phyloP scores from a whole-genome alignment of 805 yeast genomes.

The Cyberlindnera euphorbiiphila region DNA sequence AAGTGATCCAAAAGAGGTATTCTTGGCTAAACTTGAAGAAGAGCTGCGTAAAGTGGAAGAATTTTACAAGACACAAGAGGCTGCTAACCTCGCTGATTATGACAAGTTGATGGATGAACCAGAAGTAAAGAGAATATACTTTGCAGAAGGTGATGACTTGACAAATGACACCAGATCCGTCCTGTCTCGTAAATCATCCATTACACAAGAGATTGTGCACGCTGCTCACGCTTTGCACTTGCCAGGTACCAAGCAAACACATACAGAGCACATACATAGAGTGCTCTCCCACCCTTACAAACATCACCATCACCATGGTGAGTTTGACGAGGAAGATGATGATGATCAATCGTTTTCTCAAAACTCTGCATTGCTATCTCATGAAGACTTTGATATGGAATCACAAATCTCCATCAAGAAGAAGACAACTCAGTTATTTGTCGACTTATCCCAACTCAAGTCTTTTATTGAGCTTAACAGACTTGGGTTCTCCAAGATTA shows the following conservation, averaged over 20 bases:
- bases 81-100: slow-evolving; percentile 41
- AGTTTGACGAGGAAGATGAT: slow-evolving; percentile 36
- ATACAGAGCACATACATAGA: background rate
- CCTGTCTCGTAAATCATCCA: slow-evolving; percentile 23
- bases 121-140: slow-evolving; percentile 32
- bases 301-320: slow-evolving; percentile 31
- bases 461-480: slow-evolving; percentile 80
- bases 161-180: slow-evolving; percentile 24
- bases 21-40: slow-evolving; percentile 41
- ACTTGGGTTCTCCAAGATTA: slow-evolving; percentile 82
- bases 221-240: slow-evolving; percentile 21
- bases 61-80: slow-evolving; percentile 47
- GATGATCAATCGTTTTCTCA: slow-evolving; percentile 38
- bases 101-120: slow-evolving; percentile 46
- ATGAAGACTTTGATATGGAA: slow-evolving; percentile 45
- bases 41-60: slow-evolving; percentile 51
- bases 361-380: slow-evolving; percentile 47
- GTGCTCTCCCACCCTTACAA: background rate
- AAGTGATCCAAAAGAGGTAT: slow-evolving; percentile 37
- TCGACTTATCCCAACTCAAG: slow-evolving; percentile 73
- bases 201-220: slow-evolving; percentile 20
- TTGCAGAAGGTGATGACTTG: slow-evolving; percentile 24
- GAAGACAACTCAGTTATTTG: slow-evolving; percentile 58
- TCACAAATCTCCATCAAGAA: slow-evolving; percentile 66
- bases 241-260: slow-evolving; percentile 16